These are phyloP conservation scores for Turnera subulata DNA, from an alignment of 345 rosid genomes.

Conservation along the genomic window DNA sequence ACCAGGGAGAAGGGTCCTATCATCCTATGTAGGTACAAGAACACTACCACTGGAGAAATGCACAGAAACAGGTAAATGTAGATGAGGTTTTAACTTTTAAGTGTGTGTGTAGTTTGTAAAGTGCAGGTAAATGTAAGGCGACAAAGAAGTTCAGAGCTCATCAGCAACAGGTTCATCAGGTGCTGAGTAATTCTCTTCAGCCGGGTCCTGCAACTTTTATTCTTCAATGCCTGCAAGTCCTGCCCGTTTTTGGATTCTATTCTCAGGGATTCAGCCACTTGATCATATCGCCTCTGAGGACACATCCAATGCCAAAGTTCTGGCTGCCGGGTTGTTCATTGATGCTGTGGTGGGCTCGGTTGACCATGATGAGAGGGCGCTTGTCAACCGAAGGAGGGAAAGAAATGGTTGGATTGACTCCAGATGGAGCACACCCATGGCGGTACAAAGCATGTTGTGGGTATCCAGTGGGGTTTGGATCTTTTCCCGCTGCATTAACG, in stretches of 20 bases:
- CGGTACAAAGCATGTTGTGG: too few relatives aligned
- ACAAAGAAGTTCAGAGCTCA: constrained; percentile 67
- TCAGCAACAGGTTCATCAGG: constrained; percentile 61
- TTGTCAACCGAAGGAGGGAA: too few relatives aligned
- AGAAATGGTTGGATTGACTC: too few relatives aligned
- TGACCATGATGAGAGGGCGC: constrained; percentile 55
- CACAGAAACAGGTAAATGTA: too few relatives aligned
- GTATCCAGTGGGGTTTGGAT: too few relatives aligned
- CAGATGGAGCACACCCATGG: too few relatives aligned
- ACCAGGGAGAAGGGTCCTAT: too few relatives aligned
- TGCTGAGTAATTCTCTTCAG: constrained; percentile 53
- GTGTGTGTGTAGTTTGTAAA: too few relatives aligned
- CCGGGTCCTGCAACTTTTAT: constrained; percentile 76
- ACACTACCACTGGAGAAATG: too few relatives aligned
- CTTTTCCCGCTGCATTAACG: too few relatives aligned
- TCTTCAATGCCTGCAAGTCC: constrained; percentile 54
- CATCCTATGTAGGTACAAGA: too few relatives aligned
- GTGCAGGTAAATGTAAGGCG: constrained; percentile 67
- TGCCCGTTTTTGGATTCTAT: constrained; percentile 64
- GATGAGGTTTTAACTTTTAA: too few relatives aligned
- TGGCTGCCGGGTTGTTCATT: constrained; percentile 60
- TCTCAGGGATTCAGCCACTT: constrained; percentile 90
- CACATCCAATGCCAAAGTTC: constrained; percentile 41
- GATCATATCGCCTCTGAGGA: constrained; percentile 56
- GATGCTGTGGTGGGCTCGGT: constrained; percentile 45